A percentile compares a stretch with the other conserved stretches of the same genome.
These are phyloP conservation scores for Scedosporium aurantiacum DNA, from an alignment of 2,329 filamentous ascomycete genomes.

Conservation along the genomic window DNA sequence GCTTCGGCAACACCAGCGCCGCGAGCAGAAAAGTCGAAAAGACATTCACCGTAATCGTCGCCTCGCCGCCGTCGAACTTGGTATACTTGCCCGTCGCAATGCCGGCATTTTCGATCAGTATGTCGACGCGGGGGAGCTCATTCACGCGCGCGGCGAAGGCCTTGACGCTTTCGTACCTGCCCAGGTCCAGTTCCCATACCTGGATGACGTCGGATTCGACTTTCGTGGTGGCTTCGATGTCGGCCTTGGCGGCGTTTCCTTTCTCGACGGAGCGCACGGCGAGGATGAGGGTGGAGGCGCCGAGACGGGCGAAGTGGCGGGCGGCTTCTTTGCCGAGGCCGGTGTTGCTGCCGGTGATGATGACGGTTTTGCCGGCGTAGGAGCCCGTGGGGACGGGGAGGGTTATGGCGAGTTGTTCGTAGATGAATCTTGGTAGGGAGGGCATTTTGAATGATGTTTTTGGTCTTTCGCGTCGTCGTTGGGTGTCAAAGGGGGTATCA, in stretches of 20 bases:
- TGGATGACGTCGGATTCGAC: slow-evolving; percentile 18
- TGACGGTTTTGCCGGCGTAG: slow-evolving; percentile 23
- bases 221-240: background rate
- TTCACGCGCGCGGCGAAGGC: slow-evolving; percentile 23
- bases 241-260: slow-evolving; percentile 22
- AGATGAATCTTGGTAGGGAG: background rate
- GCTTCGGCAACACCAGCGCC: slow-evolving; percentile 28
- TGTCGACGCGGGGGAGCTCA: slow-evolving; percentile 28
- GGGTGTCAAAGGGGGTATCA: no score
- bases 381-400: slow-evolving; percentile 11
- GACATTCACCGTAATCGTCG: slow-evolving; percentile 33
- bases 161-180: slow-evolving; percentile 22
- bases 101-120: slow-evolving; percentile 30
- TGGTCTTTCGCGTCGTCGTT: no score
- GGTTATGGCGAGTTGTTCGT: background rate
- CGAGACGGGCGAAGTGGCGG: slow-evolving; percentile 27
- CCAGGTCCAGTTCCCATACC: slow-evolving; percentile 35
- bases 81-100: slow-evolving; percentile 11
- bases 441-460: background rate
- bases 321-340: slow-evolving; percentile 31
- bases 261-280: slow-evolving; percentile 27
- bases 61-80: slow-evolving; percentile 28
- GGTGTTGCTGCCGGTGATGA: slow-evolving; percentile 32
- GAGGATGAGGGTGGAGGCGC: slow-evolving; percentile 29
- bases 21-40: slow-evolving; percentile 33